phyloP scores from a whole-genome alignment of 352 stramenopile genomes.

The Phytopythium aichiense region DNA sequence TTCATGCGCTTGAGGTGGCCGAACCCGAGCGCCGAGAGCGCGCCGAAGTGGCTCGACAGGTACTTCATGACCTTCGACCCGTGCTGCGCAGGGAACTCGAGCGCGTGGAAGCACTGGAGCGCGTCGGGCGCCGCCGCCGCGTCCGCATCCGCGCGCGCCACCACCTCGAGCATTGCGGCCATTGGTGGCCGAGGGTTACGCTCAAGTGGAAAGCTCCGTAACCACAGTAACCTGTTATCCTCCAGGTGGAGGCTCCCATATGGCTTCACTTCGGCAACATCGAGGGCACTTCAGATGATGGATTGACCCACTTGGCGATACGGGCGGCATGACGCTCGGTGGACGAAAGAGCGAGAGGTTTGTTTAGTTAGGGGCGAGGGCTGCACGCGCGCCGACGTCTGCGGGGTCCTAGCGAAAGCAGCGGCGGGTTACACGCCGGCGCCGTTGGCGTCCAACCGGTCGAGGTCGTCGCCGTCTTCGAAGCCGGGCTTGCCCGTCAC shows the following conservation, averaged over 20 bases:
- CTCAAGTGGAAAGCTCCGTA: not conserved
- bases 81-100: constrained; percentile 60
- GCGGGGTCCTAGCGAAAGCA: not conserved
- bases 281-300: too few relatives aligned
- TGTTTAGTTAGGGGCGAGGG: not conserved
- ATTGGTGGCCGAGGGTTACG: not conserved
- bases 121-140: constrained; percentile 27
- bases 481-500: constrained; percentile 66
- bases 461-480: constrained; percentile 61
- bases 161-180: constrained; percentile 32
- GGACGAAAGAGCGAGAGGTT: not conserved
- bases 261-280: not conserved
- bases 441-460: constrained; percentile 55
- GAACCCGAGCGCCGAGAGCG: constrained; percentile 60
- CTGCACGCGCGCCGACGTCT: not conserved
- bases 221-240: not conserved
- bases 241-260: too few relatives aligned
- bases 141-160: constrained; percentile 19
- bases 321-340: not conserved
- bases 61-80: constrained; percentile 68
- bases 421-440: constrained; percentile 20
- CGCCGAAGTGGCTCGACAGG: constrained; percentile 39
- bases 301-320: not conserved
- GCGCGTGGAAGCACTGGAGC: constrained; percentile 64
- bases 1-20: constrained; percentile 83